Evolutionary conservation across 192 early-diverging fungal genomes (phyloP), one percentile per base, ranked within the genome.

Genomic region (Coemansia sp.): DNA sequence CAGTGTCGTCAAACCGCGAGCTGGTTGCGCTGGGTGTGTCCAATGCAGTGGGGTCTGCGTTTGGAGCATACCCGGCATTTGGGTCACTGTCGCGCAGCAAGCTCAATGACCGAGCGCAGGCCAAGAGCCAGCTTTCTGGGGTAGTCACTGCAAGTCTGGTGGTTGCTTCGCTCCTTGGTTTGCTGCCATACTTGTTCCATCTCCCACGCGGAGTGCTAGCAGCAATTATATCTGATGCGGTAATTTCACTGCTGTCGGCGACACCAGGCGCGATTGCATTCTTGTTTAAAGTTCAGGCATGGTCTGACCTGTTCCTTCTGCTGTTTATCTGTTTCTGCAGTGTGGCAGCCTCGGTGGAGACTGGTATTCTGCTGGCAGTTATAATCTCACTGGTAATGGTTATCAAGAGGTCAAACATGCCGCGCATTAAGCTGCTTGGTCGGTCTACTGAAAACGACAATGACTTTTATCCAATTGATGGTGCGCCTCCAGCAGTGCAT

Each of bases 1-100:
- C 89, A 6, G 90, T 98, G 42, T 93, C 91, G 14, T 89, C 96
- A 9, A 99, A 99, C 67, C 89, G 97, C 40, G 97, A 99, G 74
- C 83, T 99, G 31, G 96, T 99, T 37, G 97, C 97, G 3, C 78
- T 99, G 60, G 97, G 97, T 23, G 75, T 90, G n/a, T 83, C 89
- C 53, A 99, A 98, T 60, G 84, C 93, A 26, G 58, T 93, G 40
- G 90, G 93, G 26, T 87, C 89, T 19, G 74, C 93, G 0, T 94
- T 97, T 66, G 87, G 88, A 7, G 79, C 75, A 3, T 84, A 74
- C 51, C 94, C 94, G 2, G 91, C 92, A 8, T 97, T 93, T 72
- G 96, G 93, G 11, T 94, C 92, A 23, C 84, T 99, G 40, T 90
- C 94, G 3, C 86, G 97, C 56, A 94, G 91, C 59, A 91, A 92